Percentiles rank a stretch among this genome's conserved stretches.
Evolutionary conservation across 192 early-diverging fungal genomes (phyloP).

Genomic region (Coemansia sp.): DNA sequence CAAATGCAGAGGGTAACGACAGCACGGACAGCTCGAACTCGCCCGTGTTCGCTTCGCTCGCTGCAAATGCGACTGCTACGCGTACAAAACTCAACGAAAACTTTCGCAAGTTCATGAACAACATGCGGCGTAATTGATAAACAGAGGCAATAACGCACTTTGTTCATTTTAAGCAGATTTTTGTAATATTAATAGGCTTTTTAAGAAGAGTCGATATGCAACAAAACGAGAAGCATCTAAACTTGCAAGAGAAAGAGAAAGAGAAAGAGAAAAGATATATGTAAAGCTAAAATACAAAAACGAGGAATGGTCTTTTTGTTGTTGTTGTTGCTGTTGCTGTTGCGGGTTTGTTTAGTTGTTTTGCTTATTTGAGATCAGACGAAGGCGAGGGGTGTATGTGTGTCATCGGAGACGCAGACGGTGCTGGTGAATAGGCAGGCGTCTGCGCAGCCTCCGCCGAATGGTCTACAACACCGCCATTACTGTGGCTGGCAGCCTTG

Average conservation of each 20-base stretch:
- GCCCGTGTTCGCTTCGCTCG: conserved; percentile 37
- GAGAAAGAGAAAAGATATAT: background rate
- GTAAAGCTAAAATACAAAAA: conserved; percentile 5
- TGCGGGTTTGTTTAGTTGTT: background rate
- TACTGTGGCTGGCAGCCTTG: background rate
- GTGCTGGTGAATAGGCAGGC: conserved; percentile 27
- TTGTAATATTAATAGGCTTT: too few relatives aligned
- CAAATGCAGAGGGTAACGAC: background rate
- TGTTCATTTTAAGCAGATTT: too few relatives aligned
- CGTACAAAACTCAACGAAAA: conserved; percentile 51
- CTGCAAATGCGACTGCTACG: conserved; percentile 47
- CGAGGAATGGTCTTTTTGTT: background rate
- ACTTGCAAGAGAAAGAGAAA: background rate
- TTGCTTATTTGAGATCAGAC: conserved; percentile 17
- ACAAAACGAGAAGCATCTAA: too few relatives aligned
- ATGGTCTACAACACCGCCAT: background rate
- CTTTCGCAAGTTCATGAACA: conserved; percentile 54
- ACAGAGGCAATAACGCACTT: background rate
- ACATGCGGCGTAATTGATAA: conserved; percentile 35
- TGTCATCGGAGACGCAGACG: conserved; percentile 20
- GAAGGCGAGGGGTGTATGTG: conserved; percentile 19
- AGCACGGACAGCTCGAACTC: conserved; percentile 16
- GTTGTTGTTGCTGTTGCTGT: background rate
- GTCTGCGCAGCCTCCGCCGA: conserved; percentile 23
- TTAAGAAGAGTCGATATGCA: too few relatives aligned